These are phyloP conservation scores for Zarea fungicola DNA, from an alignment of 2,329 filamentous ascomycete species.

Conservation along the genomic window DNA sequence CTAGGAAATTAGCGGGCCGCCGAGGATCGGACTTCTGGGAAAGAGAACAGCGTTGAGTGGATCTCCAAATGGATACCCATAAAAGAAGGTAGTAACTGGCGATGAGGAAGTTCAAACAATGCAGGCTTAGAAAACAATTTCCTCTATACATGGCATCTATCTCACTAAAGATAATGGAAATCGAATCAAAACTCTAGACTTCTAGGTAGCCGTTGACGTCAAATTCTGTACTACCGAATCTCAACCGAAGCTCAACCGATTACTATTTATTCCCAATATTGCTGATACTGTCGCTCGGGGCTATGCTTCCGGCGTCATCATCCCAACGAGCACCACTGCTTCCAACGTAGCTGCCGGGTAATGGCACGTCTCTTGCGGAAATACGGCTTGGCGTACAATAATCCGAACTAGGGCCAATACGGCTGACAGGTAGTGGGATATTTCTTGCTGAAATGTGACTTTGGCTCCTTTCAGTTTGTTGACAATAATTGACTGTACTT, in stretches of 20 bases:
- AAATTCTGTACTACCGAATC: too few relatives aligned
- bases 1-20: slow-evolving; percentile 8
- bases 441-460: slow-evolving; percentile 15
- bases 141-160: too few relatives aligned
- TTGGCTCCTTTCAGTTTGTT: slow-evolving; percentile 41
- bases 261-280: slow-evolving; percentile 40
- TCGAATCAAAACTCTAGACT: too few relatives aligned
- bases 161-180: too few relatives aligned
- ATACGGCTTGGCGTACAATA: slow-evolving; percentile 17
- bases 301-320: slow-evolving; percentile 49
- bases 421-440: slow-evolving; percentile 5
- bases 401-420: not conserved
- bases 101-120: too few relatives aligned
- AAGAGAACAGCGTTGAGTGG: not conserved
- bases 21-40: slow-evolving; percentile 9
- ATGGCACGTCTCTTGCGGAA: slow-evolving; percentile 15
- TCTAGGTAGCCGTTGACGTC: too few relatives aligned
- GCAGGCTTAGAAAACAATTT: too few relatives aligned
- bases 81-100: too few relatives aligned
- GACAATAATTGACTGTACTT: slow-evolving; percentile 36
- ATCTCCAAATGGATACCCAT: slow-evolving; percentile 6
- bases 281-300: slow-evolving; percentile 58
- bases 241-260: too few relatives aligned
- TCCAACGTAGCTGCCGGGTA: slow-evolving; percentile 28
- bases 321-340: slow-evolving; percentile 38